Conservation (phyloP, 2,329 filamentous ascomycete genomes). For the Nemania bipapillata region DNA sequence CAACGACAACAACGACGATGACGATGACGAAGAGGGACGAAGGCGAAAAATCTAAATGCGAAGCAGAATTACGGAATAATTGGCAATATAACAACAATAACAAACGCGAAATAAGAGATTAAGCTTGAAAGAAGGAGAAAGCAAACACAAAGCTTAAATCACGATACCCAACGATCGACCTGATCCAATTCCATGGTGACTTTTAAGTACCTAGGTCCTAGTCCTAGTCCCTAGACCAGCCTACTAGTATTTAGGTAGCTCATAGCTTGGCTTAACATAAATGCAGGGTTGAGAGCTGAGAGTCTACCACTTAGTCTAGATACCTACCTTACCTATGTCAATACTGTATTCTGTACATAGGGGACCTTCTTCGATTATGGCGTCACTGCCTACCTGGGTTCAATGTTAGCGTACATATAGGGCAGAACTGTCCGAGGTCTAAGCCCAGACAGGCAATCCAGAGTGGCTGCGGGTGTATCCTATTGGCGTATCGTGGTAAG, state of each 20-base stretch:
- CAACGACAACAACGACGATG: background rate
- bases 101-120: background rate
- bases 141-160: constrained; percentile 2
- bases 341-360: too few species aligned
- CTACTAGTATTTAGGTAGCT: background rate
- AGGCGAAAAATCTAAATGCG: background rate
- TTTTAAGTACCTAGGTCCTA: too few species aligned
- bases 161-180: constrained; percentile 1
- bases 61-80: background rate
- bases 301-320: too few species aligned
- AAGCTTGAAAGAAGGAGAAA: background rate
- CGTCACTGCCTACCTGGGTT: background rate
- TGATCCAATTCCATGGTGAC: background rate
- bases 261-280: background rate
- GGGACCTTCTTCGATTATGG: background rate
- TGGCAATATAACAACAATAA: background rate
- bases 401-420: background rate
- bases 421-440: background rate
- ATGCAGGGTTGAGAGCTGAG: constrained; percentile 19
- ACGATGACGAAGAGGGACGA: background rate
- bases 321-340: too few species aligned
- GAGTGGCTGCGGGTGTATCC: too few species aligned
- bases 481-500: too few species aligned
- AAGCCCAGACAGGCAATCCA: background rate
- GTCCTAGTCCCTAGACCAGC: background rate